A percentile compares a stretch with the other conserved stretches of the same genome.
Evolutionary conservation across 2,329 filamentous ascomycete species (phyloP).

Genomic region (Ceratocystis colombiana): DNA sequence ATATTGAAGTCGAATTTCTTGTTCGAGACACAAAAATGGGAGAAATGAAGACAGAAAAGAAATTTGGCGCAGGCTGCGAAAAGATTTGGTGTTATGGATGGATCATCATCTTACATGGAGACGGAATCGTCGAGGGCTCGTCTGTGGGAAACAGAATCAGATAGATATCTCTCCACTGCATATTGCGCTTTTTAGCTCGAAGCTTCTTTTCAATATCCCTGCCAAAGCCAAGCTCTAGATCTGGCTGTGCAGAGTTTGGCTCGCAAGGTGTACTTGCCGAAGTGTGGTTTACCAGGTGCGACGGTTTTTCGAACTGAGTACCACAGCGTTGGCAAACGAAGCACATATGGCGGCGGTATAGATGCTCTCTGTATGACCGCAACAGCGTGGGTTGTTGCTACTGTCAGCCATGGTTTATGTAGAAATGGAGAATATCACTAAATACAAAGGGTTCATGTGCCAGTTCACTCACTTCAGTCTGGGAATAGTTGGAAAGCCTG

Average conservation of each 20-base stretch:
- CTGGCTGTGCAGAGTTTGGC: not conserved
- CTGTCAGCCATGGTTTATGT: not conserved
- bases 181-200: constrained; percentile 22
- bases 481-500: constrained; percentile 24
- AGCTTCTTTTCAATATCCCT: constrained; percentile 17
- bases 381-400: not conserved
- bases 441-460: not conserved
- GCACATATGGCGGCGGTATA: constrained; percentile 24
- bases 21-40: not conserved
- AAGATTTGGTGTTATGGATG: not conserved
- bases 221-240: constrained; percentile 22
- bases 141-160: constrained; percentile 22
- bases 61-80: not conserved
- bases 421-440: not conserved
- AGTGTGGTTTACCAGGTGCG: constrained; percentile 6
- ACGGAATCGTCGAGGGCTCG: constrained; percentile 15
- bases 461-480: constrained; percentile 20
- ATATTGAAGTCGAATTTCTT: not conserved
- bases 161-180: constrained; percentile 24
- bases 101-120: constrained; percentile 19
- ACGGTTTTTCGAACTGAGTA: constrained; percentile 14
- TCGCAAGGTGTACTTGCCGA: not conserved
- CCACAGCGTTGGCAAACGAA: constrained; percentile 17
- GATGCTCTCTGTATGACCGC: constrained; percentile 17
- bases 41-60: not conserved